Percentiles rank a stretch among this genome's conserved stretches.
These are phyloP conservation scores for Neonectria faginata DNA, from an alignment of 2,329 filamentous ascomycete species.

Conservation along the genomic window DNA sequence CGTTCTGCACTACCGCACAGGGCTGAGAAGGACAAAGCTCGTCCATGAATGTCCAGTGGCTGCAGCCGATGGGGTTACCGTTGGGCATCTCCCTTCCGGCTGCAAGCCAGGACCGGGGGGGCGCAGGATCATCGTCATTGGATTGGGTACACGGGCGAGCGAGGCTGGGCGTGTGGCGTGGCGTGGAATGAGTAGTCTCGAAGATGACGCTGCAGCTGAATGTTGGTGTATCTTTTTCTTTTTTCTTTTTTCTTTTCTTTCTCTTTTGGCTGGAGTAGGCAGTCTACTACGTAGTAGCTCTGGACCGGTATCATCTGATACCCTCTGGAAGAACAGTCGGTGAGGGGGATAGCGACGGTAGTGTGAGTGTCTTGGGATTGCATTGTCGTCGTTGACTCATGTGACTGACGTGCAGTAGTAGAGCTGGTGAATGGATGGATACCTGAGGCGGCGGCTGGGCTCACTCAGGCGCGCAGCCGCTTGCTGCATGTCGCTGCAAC, in stretches of 20 bases:
- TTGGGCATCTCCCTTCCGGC: slow-evolving; percentile 1
- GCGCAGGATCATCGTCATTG: background rate
- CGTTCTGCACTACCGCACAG: slow-evolving; percentile 11
- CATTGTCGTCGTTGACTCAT: background rate
- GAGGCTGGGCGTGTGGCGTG: slow-evolving; percentile 1
- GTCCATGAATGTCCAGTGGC: background rate
- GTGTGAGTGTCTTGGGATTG: background rate
- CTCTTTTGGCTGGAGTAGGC: background rate
- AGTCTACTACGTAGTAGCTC: background rate
- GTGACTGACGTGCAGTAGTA: background rate
- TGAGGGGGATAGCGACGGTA: background rate
- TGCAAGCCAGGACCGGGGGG: background rate
- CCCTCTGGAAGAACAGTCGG: background rate
- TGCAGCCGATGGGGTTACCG: background rate
- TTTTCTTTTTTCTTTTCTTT: background rate
- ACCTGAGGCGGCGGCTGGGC: background rate
- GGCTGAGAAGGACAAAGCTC: slow-evolving; percentile 30
- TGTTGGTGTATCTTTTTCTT: background rate
- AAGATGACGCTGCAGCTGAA: background rate
- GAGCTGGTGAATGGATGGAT: background rate
- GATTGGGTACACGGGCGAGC: background rate
- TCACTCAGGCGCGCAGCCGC: background rate
- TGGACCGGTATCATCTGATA: background rate
- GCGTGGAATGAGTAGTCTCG: background rate
- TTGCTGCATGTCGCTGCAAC: background rate